A percentile compares a stretch with the other conserved stretches of the same genome.
Evolutionary conservation across 768 basidiomycete genomes (phyloP).

Genomic region (Chalciporus piperatus): DNA sequence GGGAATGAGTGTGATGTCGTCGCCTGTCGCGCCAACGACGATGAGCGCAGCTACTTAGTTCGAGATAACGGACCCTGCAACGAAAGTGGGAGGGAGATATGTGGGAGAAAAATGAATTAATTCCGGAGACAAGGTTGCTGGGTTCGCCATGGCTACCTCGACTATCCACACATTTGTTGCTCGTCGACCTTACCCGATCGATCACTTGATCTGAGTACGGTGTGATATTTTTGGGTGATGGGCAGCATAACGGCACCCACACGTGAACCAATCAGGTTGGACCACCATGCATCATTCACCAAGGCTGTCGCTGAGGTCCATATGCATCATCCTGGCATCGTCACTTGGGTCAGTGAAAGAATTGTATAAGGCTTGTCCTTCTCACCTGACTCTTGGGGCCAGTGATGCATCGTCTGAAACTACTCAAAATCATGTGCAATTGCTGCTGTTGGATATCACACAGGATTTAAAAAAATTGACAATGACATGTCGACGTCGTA

Average conservation of each 20-base stretch:
- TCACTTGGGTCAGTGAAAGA: not conserved
- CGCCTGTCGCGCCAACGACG: slow-evolving; percentile 11
- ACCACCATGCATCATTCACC: no score
- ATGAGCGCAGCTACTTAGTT: not conserved
- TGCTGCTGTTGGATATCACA: no score
- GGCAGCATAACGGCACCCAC: not conserved
- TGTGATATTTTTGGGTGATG: slow-evolving; percentile 3
- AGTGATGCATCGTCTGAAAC: no score
- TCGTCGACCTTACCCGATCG: not conserved
- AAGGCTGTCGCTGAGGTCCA: not conserved
- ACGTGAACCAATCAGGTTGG: not conserved
- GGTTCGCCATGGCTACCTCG: slow-evolving; percentile 23
- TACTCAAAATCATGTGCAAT: not conserved
- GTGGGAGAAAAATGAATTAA: slow-evolving; percentile 5
- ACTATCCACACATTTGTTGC: not conserved
- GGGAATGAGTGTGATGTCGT: slow-evolving; percentile 24
- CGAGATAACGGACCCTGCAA: not conserved
- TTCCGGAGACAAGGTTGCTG: slow-evolving; percentile 7
- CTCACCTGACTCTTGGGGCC: slow-evolving; percentile 2
- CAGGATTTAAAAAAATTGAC: not conserved
- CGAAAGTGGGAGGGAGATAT: slow-evolving; percentile 3
- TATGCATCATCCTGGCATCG: not conserved
- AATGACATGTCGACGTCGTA: not conserved
- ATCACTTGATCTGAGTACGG: not conserved
- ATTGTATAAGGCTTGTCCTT: not conserved